Evolutionary conservation across 495 filamentous ascomycete species (phyloP).

Genomic region (Jackrogersella multiformis): DNA sequence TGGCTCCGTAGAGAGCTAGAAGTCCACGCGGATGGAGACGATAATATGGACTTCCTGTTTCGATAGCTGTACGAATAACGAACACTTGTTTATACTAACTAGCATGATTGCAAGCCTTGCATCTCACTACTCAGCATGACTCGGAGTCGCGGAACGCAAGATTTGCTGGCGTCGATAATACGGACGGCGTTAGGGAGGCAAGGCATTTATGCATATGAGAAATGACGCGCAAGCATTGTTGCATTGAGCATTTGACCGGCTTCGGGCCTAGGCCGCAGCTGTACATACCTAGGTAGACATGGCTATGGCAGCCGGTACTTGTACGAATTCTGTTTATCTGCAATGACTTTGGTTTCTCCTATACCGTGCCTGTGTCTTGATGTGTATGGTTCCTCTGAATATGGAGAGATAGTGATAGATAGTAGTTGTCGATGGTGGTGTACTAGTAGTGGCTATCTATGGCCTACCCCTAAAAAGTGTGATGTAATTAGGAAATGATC

Average conservation of each 20-base stretch:
- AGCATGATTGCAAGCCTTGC: neutral
- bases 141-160: neutral
- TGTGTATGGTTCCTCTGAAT: no score
- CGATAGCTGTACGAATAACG: neutral
- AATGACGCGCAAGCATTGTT: conserved; percentile 9
- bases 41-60: neutral
- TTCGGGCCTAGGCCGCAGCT: neutral
- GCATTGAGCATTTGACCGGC: neutral
- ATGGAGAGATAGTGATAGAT: neutral
- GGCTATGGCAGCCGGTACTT: neutral
- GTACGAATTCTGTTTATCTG: neutral
- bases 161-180: neutral
- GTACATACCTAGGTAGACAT: neutral
- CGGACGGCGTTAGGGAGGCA: neutral
- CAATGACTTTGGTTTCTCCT: neutral
- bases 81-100: neutral
- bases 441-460: no score
- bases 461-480: no score
- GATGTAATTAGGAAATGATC: no score
- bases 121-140: neutral
- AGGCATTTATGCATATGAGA: conserved; percentile 8
- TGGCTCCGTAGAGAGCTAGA: neutral
- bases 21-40: neutral
- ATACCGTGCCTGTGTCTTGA: neutral
- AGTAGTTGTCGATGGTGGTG: no score